Conservation (phyloP, 2,329 filamentous ascomycete genomes). For the Hysterium pulicare region DNA sequence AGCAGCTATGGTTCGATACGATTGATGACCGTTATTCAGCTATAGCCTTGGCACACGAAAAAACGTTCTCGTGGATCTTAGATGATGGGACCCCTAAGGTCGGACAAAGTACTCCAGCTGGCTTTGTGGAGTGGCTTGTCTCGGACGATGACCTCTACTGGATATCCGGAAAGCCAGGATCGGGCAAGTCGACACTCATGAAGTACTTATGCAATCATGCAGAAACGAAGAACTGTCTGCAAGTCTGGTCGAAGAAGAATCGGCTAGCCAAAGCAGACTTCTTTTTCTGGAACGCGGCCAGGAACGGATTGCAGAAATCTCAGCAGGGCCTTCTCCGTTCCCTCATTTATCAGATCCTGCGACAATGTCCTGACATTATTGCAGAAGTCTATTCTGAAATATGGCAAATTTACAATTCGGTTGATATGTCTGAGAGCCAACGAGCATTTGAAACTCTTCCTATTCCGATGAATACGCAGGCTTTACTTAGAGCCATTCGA, state of each 20-base stretch:
- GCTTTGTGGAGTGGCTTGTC: constrained; percentile 4
- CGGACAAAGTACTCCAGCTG: no score
- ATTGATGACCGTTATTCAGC: neutral
- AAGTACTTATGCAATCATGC: constrained; percentile 18
- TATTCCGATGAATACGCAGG: no score
- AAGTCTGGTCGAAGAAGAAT: constrained; percentile 7
- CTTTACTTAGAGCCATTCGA: no score
- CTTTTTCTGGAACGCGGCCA: constrained; percentile 26
- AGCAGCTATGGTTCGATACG: neutral
- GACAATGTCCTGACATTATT: neutral
- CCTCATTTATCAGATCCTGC: constrained; percentile 14
- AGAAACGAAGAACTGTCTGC: constrained; percentile 9
- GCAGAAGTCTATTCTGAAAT: neutral
- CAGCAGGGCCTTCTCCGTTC: constrained; percentile 20
- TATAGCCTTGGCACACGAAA: constrained; percentile 1
- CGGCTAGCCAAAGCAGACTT: constrained; percentile 8
- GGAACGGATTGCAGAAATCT: constrained; percentile 14
- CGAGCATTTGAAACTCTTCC: no score
- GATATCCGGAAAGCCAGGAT: constrained; percentile 28
- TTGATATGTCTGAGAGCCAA: no score
- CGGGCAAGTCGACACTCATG: constrained; percentile 30
- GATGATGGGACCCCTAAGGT: neutral
- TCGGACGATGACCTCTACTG: constrained; percentile 29
- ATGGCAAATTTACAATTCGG: neutral
- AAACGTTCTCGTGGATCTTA: constrained; percentile 7